phyloP scores from a whole-genome alignment of 2,329 filamentous ascomycete species.

The Aspergillus brasiliensis region DNA sequence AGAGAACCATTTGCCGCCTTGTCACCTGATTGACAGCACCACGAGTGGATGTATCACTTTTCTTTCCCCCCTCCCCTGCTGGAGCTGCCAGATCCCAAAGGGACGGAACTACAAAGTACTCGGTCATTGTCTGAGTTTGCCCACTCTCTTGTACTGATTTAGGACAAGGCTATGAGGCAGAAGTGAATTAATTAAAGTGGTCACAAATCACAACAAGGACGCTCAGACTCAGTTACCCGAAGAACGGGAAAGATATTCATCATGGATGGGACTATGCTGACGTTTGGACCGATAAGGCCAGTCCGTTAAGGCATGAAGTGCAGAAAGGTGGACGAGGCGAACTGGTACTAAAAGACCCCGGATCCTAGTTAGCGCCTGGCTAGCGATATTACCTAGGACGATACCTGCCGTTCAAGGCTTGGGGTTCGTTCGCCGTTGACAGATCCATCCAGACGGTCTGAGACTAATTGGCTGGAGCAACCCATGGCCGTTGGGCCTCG shows the following conservation, averaged over 20 bases:
- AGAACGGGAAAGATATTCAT: not conserved
- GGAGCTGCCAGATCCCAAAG: not conserved
- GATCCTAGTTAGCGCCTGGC: slow-evolving; percentile 23
- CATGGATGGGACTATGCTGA: slow-evolving; percentile 3
- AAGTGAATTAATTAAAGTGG: too few species aligned
- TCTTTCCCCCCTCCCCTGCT: too few species aligned
- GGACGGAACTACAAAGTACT: not conserved
- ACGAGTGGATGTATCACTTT: slow-evolving; percentile 20
- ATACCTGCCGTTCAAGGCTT: slow-evolving; percentile 25
- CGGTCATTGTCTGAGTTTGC: not conserved
- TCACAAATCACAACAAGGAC: too few species aligned
- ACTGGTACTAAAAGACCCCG: slow-evolving; percentile 23
- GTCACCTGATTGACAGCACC: slow-evolving; percentile 10
- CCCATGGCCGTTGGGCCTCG: slow-evolving; percentile 22
- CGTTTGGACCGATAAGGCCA: slow-evolving; percentile 12
- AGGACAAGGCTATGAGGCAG: too few species aligned
- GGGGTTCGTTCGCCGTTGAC: slow-evolving; percentile 28
- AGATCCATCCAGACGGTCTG: slow-evolving; percentile 24
- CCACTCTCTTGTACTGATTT: not conserved
- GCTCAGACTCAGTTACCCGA: not conserved
- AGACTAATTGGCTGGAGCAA: slow-evolving; percentile 23
- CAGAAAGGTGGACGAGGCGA: slow-evolving; percentile 24
- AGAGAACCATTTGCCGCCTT: slow-evolving; percentile 12
- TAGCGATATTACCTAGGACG: slow-evolving; percentile 22
- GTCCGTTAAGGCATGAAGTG: slow-evolving; percentile 14